Evolutionary conservation across 352 stramenopile species (phyloP), one percentile per base, ranked within the genome.

Genomic region (Achlya hypogyna): DNA sequence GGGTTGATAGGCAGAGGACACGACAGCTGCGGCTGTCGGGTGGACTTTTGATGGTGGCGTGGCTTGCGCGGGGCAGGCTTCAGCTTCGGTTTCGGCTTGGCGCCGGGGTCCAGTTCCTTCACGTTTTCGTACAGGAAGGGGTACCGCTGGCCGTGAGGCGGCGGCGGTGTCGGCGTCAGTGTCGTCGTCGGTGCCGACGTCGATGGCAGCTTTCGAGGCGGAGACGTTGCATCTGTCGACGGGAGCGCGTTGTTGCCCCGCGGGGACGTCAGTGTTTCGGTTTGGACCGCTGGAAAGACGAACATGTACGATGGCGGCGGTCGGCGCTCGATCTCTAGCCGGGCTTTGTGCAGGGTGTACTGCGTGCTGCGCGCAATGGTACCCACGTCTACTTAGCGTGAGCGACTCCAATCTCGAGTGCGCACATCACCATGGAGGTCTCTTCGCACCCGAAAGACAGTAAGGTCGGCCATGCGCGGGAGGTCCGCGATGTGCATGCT

Each of bases 311-410:
- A 28, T 22, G 51, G 10, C 23, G 29, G 20, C 6, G 2, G 16
- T 34, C 47, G 42, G 2, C 28, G 27, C 51, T 67, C 20, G 4
- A 67, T 49, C 45, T 67, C 47, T 8, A 67, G 42, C 2, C 38
- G 25, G 23, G 51, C 51, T 40, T 58, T 67, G 6, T 38, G 60
- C 16, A 67, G 27, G 2, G 47, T 67, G 23, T 67, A 67, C 16
- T n/a, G 22, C 10, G 60, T 67, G 12, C 28, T 51, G 22, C 51
- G 28, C 2, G 10, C 60, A 4, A 58, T 32, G 2, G 45, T 47
- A 23, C 42, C 43, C 10, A 67, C 31, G 25, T 56, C 49, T 56
- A 56, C 2, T 1, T 10, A n/a, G 2, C 2, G 38, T 10, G 14
- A 20, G 8, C 16, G 6, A 42, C 6, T 42, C 6, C 34, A 6